Evolutionary conservation across 1,284 basidiomycete species (phyloP), one percentile per base, ranked within the genome.

Genomic region (Leccinum pseudoinsigne): DNA sequence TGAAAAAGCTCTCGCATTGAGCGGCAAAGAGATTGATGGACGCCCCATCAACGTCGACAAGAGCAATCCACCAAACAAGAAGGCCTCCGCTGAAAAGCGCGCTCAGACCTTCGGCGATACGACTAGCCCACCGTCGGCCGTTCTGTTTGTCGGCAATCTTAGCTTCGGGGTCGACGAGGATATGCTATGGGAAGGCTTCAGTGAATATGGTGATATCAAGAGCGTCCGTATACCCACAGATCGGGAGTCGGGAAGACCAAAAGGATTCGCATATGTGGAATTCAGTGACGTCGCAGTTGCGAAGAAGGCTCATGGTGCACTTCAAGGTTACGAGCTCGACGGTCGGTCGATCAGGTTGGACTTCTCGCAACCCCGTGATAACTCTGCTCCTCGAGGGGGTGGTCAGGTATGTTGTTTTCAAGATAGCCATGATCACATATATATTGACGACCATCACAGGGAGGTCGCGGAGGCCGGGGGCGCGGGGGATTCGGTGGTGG

Each of bases 231-330:
- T 99, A 61, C 95, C 96, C 34, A 98, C 95, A 60, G 96, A 99
- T 77, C 85, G 93, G 65, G 97, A 99, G 63, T 86, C 92, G 5
- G 95, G 94, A 56, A 85, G 85, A 67, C 89, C 94, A 62, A 99
- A 98, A 80, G 97, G 97, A 72, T 99, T 97, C 78, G 97, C 90
- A 55, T 99, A 99, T 80, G 92, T 98, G 75, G 95, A 98, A 78
- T 98, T 96, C 77, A 87, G 88, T 67, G 87, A 91, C 68, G 75
- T 94, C 58, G 92, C 90, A 55, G 80, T 85, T 67, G 94, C 97
- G 12, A 90, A 90, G 78, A 90, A 89, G 75, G 97, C 97, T 5
- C 85, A 89, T 66, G 87, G 86, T 69, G 84, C 82, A 9, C 81
- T 88, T 57, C 83, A 86, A 58, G 94, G 94, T 58, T 78, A 84